Base-by-base conservation (phyloP, 768 basidiomycete genomes). In the Calocybe indica region DNA sequence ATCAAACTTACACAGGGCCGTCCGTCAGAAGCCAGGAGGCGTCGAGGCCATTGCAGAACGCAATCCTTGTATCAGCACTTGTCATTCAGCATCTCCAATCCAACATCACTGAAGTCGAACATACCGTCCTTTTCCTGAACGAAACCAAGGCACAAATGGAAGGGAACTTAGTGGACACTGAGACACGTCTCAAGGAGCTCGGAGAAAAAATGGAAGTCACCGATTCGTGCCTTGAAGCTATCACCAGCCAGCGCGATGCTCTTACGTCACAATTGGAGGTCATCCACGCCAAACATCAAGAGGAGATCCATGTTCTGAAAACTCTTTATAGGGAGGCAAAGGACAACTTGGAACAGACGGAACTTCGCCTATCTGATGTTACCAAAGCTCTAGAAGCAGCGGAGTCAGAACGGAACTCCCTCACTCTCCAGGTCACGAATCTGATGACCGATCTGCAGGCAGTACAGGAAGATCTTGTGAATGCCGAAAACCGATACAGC, bases 351-450 rank as follows among this genome's bases (percentile, higher is more conserved):
- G 65, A 72, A 30, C 66, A 71, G 43, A 63, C 73, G 13, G 69
- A 75, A 52, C 62, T 66, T 6, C 74, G 71, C 38, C 59, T 85
- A 7, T 50, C 59, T 5, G 71, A 72, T n/a, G 57, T 76, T 14
- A 67, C 68, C 5, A 67, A 72, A 42, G 62, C 72, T 11, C 70
- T 80, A 10, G 76, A 83, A 39, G 70, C 76, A 36, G 65, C 78
- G 36, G 83, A 85, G 56, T 76, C 83, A 0, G 77, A 85, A 55
- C 80, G 86, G 22, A 74, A 83, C 52, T 79, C 83, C 2, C 71
- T 88, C 13, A 64, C 68, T n/a, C 71, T 86, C 8, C 82, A 85
- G 57, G 64, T 84, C 32, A 70, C 74, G 3, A 85, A 87, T 47
- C 62, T 88, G n/a, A 72, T 75, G 41, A 62, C 68, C 33, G 88